Conservation (phyloP, 148 eudicot genomes). For the Diospyros lotus region DNA sequence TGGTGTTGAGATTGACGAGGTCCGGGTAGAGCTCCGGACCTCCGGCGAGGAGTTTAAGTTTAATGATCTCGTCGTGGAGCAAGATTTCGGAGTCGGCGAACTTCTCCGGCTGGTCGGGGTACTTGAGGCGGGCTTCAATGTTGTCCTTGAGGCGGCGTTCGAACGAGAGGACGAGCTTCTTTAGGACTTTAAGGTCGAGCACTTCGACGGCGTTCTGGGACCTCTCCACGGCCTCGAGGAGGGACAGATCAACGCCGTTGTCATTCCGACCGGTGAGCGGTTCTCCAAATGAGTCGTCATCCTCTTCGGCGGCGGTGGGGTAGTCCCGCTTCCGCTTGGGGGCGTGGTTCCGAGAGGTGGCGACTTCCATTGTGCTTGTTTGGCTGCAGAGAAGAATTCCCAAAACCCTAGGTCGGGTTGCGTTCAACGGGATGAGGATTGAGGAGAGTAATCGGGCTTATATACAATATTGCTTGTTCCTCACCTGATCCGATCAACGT, state of each 20-base stretch:
- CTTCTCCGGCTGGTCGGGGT: slow-evolving; percentile 78
- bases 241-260: slow-evolving; percentile 61
- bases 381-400: background rate
- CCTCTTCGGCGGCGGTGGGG: slow-evolving; percentile 11
- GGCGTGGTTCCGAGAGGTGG: slow-evolving; percentile 27
- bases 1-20: slow-evolving; percentile 46
- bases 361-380: slow-evolving; percentile 25
- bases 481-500: no score
- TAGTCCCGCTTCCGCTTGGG: slow-evolving; percentile 45
- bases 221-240: slow-evolving; percentile 80
- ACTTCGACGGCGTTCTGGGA: slow-evolving; percentile 62
- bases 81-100: slow-evolving; percentile 94
- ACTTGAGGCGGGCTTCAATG: slow-evolving; percentile 86
- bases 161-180: slow-evolving; percentile 73
- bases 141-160: slow-evolving; percentile 93
- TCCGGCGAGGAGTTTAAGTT: slow-evolving; percentile 78
- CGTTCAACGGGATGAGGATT: background rate
- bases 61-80: slow-evolving; percentile 81
- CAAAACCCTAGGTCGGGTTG: background rate
- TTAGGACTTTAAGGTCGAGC: slow-evolving; percentile 80
- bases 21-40: slow-evolving; percentile 87
- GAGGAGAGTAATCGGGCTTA: background rate
- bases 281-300: slow-evolving; percentile 4
- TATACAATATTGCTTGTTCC: no score
- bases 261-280: slow-evolving; percentile 20